phyloP scores from a whole-genome alignment of 441 rosid genomes.

The Gossypium schwendimanii region DNA sequence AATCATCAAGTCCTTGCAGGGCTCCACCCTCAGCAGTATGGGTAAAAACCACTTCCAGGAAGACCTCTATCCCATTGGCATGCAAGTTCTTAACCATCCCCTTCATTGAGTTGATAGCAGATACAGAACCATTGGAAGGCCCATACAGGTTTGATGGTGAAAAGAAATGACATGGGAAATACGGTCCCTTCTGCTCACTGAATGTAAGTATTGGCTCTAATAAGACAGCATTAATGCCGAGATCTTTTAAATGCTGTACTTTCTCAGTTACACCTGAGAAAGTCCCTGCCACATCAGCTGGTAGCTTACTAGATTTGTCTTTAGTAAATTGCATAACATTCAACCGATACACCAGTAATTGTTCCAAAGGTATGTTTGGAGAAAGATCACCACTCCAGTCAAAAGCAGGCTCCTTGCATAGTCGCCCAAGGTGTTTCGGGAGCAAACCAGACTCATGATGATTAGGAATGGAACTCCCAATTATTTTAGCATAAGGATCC shows the following conservation, averaged over 20 bases:
- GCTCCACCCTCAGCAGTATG: slow-evolving; percentile 58
- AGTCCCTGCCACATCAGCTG: slow-evolving; percentile 57
- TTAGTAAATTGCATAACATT: slow-evolving; percentile 68
- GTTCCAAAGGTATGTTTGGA: slow-evolving; percentile 59
- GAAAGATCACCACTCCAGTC: slow-evolving; percentile 65
- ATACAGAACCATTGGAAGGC: slow-evolving; percentile 43
- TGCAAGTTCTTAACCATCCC: slow-evolving; percentile 83
- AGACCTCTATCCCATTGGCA: slow-evolving; percentile 66
- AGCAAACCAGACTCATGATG: slow-evolving; percentile 22
- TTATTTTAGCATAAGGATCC: slow-evolving; percentile 78
- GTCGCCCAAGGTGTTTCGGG: slow-evolving; percentile 43
- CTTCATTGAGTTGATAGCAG: slow-evolving; percentile 61
- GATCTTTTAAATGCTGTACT: slow-evolving; percentile 52
- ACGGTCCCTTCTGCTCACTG: slow-evolving; percentile 62
- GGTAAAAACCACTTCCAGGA: slow-evolving; percentile 73
- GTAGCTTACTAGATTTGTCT: slow-evolving; percentile 57
- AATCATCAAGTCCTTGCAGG: slow-evolving; percentile 68
- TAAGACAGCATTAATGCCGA: slow-evolving; percentile 73
- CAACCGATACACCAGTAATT: slow-evolving; percentile 60
- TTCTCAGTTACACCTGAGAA: slow-evolving; percentile 73
- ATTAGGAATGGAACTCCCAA: slow-evolving; percentile 27
- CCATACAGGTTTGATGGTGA: slow-evolving; percentile 51
- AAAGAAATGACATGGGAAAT: slow-evolving; percentile 71
- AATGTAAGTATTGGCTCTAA: slow-evolving; percentile 76
- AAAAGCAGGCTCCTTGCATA: slow-evolving; percentile 48